Evolutionary conservation across 345 rosid genomes (phyloP), one percentile per base, ranked within the genome.

Genomic region (Linum trigynum): DNA sequence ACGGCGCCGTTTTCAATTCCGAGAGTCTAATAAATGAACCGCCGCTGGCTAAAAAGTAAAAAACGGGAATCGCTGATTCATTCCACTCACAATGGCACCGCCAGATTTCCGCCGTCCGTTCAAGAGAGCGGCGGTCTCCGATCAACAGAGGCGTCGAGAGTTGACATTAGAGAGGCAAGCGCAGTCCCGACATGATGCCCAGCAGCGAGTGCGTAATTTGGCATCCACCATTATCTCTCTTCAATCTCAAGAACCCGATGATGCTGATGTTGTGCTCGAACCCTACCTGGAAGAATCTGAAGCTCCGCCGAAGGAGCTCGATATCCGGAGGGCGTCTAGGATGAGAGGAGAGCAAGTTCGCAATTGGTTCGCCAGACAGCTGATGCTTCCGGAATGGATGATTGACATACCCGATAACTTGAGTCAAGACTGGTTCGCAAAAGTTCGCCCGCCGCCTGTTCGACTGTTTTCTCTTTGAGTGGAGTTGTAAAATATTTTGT

Each of bases 381-480:
- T 92, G 38, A 88, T 90, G 97, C 85, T 87, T 17, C 98, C 88
- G 2, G 98, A 90, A 67, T 92, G 98, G 97, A 92, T 90, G 89
- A 90, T 92, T 77, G 97, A 90, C 74, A 84, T 90, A 40, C 98
- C 98, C 48, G 90, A 85, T 75, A 74, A 80, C 62, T 68, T 90
- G 62, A 70, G 77, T 71, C 80, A 69, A 51, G 96, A 92, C 66
- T 92, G 98, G 98, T 91, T 56, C 39, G 50, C 23, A 40, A 57
- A 57, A 3, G 16, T 35, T 57, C 16, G 53, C 53, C 53, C 53
- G 8, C 53, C 53, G 14, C 14, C 53, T 48, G 53, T 48, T 3
- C 14, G 53, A 48, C 14, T 9, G 14, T 5, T 15, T 48, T 15
- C 2, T 48, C 15, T 9, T 48, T 9, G 53, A 48, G 53, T 48